Percentiles rank a stretch among this genome's conserved stretches.
Evolutionary conservation across 78 protist genomes (phyloP).

Genomic region (Anaeramoeba ignava): DNA sequence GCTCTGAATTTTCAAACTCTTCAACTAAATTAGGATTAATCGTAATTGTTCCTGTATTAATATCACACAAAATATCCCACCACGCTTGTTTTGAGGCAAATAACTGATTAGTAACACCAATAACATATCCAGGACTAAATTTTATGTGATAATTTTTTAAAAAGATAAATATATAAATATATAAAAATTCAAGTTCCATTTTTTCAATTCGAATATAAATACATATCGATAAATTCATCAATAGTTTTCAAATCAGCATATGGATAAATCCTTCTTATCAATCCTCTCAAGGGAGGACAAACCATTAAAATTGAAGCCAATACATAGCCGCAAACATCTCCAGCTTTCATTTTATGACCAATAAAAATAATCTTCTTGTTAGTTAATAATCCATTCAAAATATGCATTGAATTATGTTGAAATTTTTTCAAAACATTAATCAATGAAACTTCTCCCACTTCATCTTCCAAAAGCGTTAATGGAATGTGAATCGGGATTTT

Average conservation of each 20-base stretch:
- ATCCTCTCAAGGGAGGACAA: conserved; percentile 49
- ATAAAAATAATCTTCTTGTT: conserved; percentile 56
- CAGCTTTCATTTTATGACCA: conserved; percentile 47
- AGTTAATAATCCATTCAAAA: conserved; percentile 56
- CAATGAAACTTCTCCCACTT: conserved; percentile 42
- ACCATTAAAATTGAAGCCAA: conserved; percentile 47
- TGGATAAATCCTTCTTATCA: conserved; percentile 42
- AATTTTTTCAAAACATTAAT: conserved; percentile 47
- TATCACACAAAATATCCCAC: neutral
- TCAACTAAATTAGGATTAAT: neutral
- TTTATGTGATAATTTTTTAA: too few relatives aligned
- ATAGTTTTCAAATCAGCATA: conserved; percentile 44
- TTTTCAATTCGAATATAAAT: too few relatives aligned
- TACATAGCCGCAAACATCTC: conserved; percentile 27
- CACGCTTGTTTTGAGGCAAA: neutral
- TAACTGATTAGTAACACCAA: neutral
- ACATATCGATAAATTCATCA: too few relatives aligned
- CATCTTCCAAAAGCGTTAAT: conserved; percentile 39
- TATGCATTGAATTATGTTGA: conserved; percentile 38
- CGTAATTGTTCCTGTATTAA: neutral
- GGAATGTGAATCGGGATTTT: conserved; percentile 50
- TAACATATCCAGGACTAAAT: neutral
- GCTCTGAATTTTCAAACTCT: neutral
- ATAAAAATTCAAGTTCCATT: too few relatives aligned
- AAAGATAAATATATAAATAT: too few relatives aligned